A percentile compares a stretch with the other conserved stretches of the same genome.
phyloP scores from a whole-genome alignment of 768 basidiomycete species.

The Tylopilus vinaceipallidus region DNA sequence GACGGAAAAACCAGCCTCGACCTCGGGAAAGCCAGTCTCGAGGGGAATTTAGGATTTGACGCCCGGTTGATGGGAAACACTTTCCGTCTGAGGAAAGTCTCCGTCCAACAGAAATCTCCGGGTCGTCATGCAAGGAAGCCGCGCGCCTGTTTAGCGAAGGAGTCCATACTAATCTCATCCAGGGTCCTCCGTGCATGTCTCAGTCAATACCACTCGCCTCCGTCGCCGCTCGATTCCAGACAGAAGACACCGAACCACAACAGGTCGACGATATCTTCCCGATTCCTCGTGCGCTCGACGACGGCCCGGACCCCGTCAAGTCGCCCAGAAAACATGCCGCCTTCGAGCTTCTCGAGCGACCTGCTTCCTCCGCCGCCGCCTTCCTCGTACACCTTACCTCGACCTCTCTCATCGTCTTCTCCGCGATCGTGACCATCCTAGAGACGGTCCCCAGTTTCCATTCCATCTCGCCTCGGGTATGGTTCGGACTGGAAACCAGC shows the following conservation, averaged over 20 bases:
- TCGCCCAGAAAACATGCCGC: conserved; percentile 61
- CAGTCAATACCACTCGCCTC: conserved; percentile 31
- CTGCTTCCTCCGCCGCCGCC: conserved; percentile 71
- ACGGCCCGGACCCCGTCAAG: conserved; percentile 24
- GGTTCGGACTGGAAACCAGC: conserved; percentile 88
- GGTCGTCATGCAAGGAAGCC: too few relatives aligned
- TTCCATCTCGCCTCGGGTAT: conserved; percentile 61
- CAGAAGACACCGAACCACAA: conserved; percentile 37
- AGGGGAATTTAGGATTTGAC: too few relatives aligned
- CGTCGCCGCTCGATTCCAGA: conserved; percentile 38
- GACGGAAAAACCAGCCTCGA: not conserved
- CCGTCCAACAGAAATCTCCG: not conserved
- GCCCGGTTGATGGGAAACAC: conserved; percentile 1
- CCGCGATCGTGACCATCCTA: conserved; percentile 72
- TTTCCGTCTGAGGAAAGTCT: conserved; percentile 1
- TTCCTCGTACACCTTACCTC: conserved; percentile 72
- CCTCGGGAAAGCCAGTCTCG: too few relatives aligned
- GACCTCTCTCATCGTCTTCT: conserved; percentile 70
- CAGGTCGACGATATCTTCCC: conserved; percentile 41
- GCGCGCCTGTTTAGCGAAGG: too few relatives aligned
- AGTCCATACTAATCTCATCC: too few relatives aligned
- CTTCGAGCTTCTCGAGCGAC: conserved; percentile 74
- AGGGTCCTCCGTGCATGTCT: conserved; percentile 31
- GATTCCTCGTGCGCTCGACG: conserved; percentile 35
- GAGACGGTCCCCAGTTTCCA: conserved; percentile 81